phyloP scores from a whole-genome alignment of 148 eudicot genomes.

The Rhododendron henanense region DNA sequence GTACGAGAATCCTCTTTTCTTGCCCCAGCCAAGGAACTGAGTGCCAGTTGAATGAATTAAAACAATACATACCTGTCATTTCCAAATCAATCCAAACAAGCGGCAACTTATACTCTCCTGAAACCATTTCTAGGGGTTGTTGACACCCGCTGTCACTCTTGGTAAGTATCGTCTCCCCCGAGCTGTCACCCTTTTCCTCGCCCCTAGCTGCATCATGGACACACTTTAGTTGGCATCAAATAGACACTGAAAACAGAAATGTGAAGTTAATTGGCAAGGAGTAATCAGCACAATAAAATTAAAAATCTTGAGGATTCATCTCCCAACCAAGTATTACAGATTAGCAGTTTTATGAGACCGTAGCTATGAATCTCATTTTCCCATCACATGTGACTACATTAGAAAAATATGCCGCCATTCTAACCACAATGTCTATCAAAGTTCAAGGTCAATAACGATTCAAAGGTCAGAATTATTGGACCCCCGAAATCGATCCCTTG shows the following conservation, averaged over 20 bases:
- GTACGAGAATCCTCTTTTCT: not conserved
- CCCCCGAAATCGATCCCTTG: not conserved
- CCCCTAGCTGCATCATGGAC: constrained; percentile 36
- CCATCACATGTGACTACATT: not conserved
- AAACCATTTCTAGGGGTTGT: constrained; percentile 16
- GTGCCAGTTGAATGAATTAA: not conserved
- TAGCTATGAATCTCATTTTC: not conserved
- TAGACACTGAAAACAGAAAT: constrained; percentile 6
- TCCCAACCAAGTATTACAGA: not conserved
- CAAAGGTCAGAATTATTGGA: not conserved
- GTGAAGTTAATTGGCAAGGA: not conserved
- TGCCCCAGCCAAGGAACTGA: not conserved
- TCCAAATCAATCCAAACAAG: constrained; percentile 93
- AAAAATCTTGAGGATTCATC: not conserved
- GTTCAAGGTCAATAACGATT: not conserved
- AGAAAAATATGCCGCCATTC: not conserved
- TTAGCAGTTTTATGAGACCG: not conserved
- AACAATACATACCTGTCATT: constrained; percentile 63
- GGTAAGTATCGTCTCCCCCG: constrained; percentile 16
- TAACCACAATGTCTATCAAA: not conserved
- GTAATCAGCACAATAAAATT: not conserved
- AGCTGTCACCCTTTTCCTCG: constrained; percentile 25
- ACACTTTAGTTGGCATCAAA: not conserved
- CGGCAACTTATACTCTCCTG: constrained; percentile 45
- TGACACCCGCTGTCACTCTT: constrained; percentile 32